Base-by-base conservation (phyloP, 1,284 basidiomycete species). In the Porphyrellus sp. region DNA sequence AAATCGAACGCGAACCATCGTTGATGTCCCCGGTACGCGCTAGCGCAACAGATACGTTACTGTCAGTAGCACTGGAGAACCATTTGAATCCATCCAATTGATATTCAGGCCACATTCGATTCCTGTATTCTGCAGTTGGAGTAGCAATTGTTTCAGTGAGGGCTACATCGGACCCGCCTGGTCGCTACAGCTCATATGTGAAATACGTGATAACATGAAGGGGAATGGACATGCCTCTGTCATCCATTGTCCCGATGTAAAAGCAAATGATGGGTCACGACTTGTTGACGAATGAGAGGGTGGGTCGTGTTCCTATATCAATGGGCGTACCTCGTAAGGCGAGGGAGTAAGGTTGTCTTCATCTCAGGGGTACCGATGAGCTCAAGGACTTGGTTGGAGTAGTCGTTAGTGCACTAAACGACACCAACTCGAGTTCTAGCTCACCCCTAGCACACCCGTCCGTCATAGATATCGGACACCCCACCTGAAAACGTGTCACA, bases 231-330 rank as follows among this genome's bases (percentile, higher is more conserved):
- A 21, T 53, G 79, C 84, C 73, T 89, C 87, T 3, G 88, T 90
- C 88, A 89, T 90, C 87, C 88, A 91, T 70, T 91, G 89, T 0
- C 89, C 90, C 9, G 87, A 80, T 0, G 84, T 87, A 63, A 83
- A 91, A 0, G 86, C 85, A 24, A 69, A 56, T 0, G 70, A 61
- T 1, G 86, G 80, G 64, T 91, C 80, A 6, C 82, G 83, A 59
- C 85, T 86, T 54, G n/a, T n/a, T 35, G 38, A 5, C n/a, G 31
- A 49, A 33, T 58, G n/a, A 49, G 28, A 24, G 15, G 16, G 13
- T 16, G 6, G 12, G 16, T 28, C 20, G 8, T 31, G 8, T n/a
- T 21, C 15, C n/a, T 39, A 21, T 24, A 40, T 49, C 30, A 15
- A 24, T 18, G 7, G 7, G n/a, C 41, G 20, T 57, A 83, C 85